Evolutionary conservation across 495 filamentous ascomycete species (phyloP).

Genomic region (Penicillium ucsense): DNA sequence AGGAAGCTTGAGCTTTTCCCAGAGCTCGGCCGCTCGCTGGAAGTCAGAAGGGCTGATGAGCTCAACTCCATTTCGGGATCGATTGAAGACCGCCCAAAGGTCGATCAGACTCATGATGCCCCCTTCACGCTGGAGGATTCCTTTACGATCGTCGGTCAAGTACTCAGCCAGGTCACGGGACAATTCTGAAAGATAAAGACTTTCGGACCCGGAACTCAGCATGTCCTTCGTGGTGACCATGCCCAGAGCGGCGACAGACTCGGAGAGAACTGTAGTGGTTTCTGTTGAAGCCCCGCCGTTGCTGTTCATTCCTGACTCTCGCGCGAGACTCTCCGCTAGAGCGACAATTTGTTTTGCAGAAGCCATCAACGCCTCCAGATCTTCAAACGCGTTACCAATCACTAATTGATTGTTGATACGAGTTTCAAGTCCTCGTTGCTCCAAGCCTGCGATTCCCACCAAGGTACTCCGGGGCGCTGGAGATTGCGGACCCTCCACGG

Average conservation of each 20-base stretch:
- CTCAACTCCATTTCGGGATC: conserved; percentile 89
- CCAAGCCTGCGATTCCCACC: conserved; percentile 87
- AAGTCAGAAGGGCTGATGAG: conserved; percentile 88
- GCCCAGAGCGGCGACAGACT: conserved; percentile 76
- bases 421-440: conserved; percentile 70
- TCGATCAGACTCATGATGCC: conserved; percentile 94
- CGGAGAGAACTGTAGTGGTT: conserved; percentile 63
- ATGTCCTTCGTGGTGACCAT: conserved; percentile 94
- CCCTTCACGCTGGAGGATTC: conserved; percentile 72
- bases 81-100: conserved; percentile 94
- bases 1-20: conserved; percentile 81
- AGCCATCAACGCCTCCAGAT: conserved; percentile 92
- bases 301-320: conserved; percentile 49
- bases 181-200: conserved; percentile 63
- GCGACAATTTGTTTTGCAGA: conserved; percentile 93
- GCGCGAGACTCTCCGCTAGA: conserved; percentile 79
- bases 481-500: conserved; percentile 14
- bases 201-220: conserved; percentile 49
- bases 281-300: conserved; percentile 49
- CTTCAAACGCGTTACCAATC: conserved; percentile 91
- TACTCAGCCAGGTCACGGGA: conserved; percentile 89
- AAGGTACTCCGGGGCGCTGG: conserved; percentile 43
- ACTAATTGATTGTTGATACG: conserved; percentile 86
- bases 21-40: conserved; percentile 75
- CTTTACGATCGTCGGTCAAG: conserved; percentile 77